Evolutionary conservation across 2,329 filamentous ascomycete genomes (phyloP).

Genomic region (Microdochium nivale): DNA sequence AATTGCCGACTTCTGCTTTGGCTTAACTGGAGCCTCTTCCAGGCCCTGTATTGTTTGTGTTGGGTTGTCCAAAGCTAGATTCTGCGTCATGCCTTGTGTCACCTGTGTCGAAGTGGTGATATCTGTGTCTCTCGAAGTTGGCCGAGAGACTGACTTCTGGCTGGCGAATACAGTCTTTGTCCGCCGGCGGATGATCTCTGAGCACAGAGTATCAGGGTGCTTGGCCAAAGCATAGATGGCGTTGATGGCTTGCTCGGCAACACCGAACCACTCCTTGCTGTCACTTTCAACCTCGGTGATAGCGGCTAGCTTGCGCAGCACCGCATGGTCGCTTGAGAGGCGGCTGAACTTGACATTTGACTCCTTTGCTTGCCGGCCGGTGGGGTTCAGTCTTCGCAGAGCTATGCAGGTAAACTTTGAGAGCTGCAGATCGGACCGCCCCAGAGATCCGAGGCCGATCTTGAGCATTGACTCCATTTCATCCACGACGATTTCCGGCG

Average conservation of each 20-base stretch:
- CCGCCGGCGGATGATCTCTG: slow-evolving; percentile 80
- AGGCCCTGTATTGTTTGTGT: slow-evolving; percentile 19
- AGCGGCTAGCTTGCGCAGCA: slow-evolving; percentile 69
- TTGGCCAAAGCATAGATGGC: slow-evolving; percentile 93
- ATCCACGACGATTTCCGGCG: slow-evolving; percentile 84
- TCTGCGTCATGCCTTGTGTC: slow-evolving; percentile 19
- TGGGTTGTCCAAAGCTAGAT: slow-evolving; percentile 16
- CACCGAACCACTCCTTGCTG: slow-evolving; percentile 92
- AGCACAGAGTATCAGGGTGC: slow-evolving; percentile 88
- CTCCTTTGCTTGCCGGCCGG: slow-evolving; percentile 70
- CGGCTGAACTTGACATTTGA: slow-evolving; percentile 62
- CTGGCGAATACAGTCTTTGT: slow-evolving; percentile 68
- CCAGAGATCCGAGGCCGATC: slow-evolving; percentile 76
- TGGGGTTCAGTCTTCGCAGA: slow-evolving; percentile 80
- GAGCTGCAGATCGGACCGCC: slow-evolving; percentile 73
- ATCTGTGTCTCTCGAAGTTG: slow-evolving; percentile 36
- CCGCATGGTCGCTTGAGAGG: slow-evolving; percentile 84
- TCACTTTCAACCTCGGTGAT: slow-evolving; percentile 81
- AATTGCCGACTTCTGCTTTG: slow-evolving; percentile 60
- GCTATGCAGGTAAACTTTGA: slow-evolving; percentile 96
- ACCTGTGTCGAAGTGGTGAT: slow-evolving; percentile 23
- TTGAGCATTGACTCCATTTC: slow-evolving; percentile 93
- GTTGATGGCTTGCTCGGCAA: slow-evolving; percentile 91
- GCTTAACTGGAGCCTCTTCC: slow-evolving; percentile 26
- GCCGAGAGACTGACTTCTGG: slow-evolving; percentile 33